Base-by-base conservation (phyloP, 768 basidiomycete genomes). In the Stropharia rugosoannulata region DNA sequence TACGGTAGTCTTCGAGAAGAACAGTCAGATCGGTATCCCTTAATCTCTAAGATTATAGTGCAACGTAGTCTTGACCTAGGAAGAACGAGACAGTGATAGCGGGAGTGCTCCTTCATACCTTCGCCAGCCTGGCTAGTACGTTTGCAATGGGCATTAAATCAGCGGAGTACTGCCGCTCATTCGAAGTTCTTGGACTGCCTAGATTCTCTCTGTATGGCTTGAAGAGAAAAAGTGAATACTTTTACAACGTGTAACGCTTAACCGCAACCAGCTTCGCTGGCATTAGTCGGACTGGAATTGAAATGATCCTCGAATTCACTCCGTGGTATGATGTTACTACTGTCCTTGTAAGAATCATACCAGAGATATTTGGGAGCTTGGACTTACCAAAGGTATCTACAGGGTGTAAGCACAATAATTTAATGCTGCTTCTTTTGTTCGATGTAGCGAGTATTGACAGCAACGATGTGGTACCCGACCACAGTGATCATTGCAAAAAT, bases 381-480 rank as follows among this genome's bases (percentile, higher is more conserved):
- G 6, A 32, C 45, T 32, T 27, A 46, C 45, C 45, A 46, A 32
- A 46, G 35, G 41, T 37, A 44, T 51, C 13, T 38, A 41, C 12
- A 47, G 27, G 27, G 56, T 63, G 18, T 63, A 59, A 47, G 47
- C 56, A 11, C 39, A 10, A n/a, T 29, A 40, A 40, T n/a, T 32
- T 41, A 51, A 51, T 51, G 51, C 51, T 52, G 41, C 42, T 44
- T 43, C 55, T 68, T 62, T 45, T 58, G 58, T 40, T 60, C 59
- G 56, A 70, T 68, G 67, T 67, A 80, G 58, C 68, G 66, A 18
- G 85, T 83, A 64, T 95, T 95, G 58, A 96, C 92, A 35, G 91
- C 87, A 49, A 98, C 76, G 64, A 96, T 83, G 74, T 98, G 95
- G 72, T 95, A 97, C 45, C 84, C 82, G 51, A 98, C 87, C 53